Evolutionary conservation across 139 green algal genomes (phyloP).

Genomic region (Coccomyxa sp.): DNA sequence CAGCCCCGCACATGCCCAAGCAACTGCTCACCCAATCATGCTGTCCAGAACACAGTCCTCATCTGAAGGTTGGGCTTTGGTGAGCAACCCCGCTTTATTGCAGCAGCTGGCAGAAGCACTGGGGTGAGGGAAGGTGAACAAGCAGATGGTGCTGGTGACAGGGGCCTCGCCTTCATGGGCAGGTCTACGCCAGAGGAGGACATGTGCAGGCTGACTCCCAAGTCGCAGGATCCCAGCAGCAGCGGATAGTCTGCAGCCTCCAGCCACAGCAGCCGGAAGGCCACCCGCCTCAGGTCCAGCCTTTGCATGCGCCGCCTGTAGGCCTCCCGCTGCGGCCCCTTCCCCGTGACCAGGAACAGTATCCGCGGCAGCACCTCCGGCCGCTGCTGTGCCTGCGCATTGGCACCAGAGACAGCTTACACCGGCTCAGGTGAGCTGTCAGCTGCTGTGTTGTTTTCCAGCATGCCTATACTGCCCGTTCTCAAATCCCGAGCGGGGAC

Average conservation of each 20-base stretch:
- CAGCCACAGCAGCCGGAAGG: conserved; percentile 87
- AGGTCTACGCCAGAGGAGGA: conserved; percentile 92
- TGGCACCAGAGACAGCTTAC: neutral
- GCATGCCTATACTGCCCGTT: too few species aligned
- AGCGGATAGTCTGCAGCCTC: conserved; percentile 85
- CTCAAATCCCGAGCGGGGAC: too few species aligned
- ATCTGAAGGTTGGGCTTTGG: too few species aligned
- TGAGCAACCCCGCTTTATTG: too few species aligned
- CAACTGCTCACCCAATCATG: neutral
- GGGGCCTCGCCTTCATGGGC: conserved; percentile 99
- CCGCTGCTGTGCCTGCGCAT: neutral
- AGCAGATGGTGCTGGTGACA: too few species aligned
- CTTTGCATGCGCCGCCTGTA: conserved; percentile 64
- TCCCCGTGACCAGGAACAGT: conserved; percentile 63
- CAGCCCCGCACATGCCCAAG: neutral
- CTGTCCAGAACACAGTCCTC: neutral
- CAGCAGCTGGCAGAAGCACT: neutral
- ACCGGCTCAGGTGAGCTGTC: neutral
- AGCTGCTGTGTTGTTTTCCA: too few species aligned
- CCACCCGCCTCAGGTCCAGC: conserved; percentile 66
- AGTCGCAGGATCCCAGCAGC: conserved; percentile 82
- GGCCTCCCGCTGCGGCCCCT: conserved; percentile 70
- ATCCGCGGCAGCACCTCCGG: conserved; percentile 23
- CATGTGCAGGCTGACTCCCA: conserved; percentile 91
- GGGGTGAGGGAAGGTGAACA: neutral